Percentiles rank a stretch among this genome's conserved stretches.
Conservation (phyloP, 352 stramenopile species). For the Pythium grandisporangium region DNA sequence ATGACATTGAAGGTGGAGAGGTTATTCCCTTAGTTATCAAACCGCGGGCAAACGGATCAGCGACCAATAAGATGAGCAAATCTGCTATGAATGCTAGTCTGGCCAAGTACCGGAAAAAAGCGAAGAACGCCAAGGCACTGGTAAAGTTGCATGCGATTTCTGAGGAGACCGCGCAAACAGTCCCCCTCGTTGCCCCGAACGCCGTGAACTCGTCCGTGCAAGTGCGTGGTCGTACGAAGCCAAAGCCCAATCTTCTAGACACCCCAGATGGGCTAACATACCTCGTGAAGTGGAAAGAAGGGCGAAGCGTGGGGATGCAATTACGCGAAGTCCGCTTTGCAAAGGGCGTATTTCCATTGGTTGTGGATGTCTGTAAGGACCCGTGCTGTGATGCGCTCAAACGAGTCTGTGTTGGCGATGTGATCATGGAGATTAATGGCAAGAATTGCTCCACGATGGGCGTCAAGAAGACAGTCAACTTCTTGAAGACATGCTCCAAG, state of each 20-base stretch:
- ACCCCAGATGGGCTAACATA: constrained; percentile 80
- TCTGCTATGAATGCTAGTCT: constrained; percentile 36
- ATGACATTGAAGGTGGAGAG: constrained; percentile 42
- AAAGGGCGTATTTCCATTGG: constrained; percentile 72
- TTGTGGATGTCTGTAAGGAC: constrained; percentile 78
- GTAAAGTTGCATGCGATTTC: constrained; percentile 52
- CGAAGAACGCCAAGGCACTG: constrained; percentile 51
- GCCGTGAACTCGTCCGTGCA: constrained; percentile 80
- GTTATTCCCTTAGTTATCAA: constrained; percentile 36
- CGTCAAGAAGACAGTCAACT: constrained; percentile 85
- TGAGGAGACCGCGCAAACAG: constrained; percentile 53
- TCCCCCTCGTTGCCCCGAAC: constrained; percentile 71
- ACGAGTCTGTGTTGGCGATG: constrained; percentile 76
- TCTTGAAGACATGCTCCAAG: constrained; percentile 80
- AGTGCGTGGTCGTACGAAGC: constrained; percentile 68
- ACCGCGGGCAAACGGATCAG: constrained; percentile 4
- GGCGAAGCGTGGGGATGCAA: constrained; percentile 75
- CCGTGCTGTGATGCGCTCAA: constrained; percentile 75
- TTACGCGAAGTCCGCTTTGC: constrained; percentile 70
- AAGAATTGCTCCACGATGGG: constrained; percentile 83
- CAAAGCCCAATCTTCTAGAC: constrained; percentile 65
- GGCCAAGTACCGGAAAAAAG: constrained; percentile 70
- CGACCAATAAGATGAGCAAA: constrained; percentile 11
- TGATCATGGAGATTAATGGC: constrained; percentile 86
- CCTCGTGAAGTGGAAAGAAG: constrained; percentile 86